These are phyloP conservation scores for Cajanus cajan DNA, from an alignment of 306 rosid genomes.

Conservation along the genomic window DNA sequence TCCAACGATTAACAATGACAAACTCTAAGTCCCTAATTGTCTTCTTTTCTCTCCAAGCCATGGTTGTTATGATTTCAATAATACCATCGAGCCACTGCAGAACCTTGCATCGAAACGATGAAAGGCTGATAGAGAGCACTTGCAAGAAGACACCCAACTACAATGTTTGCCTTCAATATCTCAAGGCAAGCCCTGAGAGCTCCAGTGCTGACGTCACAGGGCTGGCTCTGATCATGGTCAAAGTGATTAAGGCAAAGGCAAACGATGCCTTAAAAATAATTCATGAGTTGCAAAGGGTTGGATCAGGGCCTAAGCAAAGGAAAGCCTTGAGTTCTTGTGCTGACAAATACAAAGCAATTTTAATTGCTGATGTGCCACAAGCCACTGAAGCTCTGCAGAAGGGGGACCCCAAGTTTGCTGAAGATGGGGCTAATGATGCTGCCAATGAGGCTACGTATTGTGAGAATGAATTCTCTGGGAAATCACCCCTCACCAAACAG, in stretches of 20 bases:
- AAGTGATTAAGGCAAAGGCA: constrained; percentile 32
- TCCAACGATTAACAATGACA: constrained; percentile 10
- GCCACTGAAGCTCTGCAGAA: constrained; percentile 50
- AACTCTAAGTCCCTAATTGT: constrained; percentile 10
- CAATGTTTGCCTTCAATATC: constrained; percentile 36
- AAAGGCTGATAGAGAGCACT: constrained; percentile 35
- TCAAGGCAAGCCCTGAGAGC: constrained; percentile 34
- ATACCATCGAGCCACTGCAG: constrained; percentile 30
- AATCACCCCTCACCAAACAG: constrained; percentile 29
- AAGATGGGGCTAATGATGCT: constrained; percentile 39
- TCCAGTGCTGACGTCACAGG: constrained; percentile 29
- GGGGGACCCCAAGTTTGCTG: constrained; percentile 49
- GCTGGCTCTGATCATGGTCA: constrained; percentile 42
- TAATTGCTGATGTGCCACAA: constrained; percentile 25
- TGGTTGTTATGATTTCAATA: constrained; percentile 4
- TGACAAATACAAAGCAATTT: constrained; percentile 15
- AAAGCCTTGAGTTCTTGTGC: constrained; percentile 35
- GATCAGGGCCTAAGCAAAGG: background rate
- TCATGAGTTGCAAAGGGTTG: constrained; percentile 4
- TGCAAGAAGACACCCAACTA: constrained; percentile 53
- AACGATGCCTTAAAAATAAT: constrained; percentile 18
- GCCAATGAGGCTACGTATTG: constrained; percentile 41
- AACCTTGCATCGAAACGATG: background rate
- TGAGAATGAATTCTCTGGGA: constrained; percentile 35
- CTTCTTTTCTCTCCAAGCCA: background rate